Evolutionary conservation across 345 rosid genomes (phyloP).

Genomic region (Acer campestre): DNA sequence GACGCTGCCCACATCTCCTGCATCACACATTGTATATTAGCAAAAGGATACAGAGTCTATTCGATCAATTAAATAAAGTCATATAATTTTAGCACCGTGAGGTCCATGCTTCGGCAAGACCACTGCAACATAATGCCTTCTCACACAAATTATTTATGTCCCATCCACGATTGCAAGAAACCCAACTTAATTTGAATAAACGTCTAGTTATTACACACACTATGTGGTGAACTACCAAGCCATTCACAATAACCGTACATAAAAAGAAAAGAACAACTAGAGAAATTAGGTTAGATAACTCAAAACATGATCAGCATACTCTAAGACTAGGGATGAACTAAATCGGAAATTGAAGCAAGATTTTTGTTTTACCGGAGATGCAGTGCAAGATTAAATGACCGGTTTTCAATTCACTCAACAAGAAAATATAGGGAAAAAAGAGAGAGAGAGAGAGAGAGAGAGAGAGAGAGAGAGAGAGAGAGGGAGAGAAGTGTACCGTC

Average conservation of each 20-base stretch:
- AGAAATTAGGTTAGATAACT: not conserved
- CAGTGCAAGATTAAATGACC: conserved; percentile 1
- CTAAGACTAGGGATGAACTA: not conserved
- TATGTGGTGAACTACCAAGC: no score
- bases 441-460: not conserved
- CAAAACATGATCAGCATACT: not conserved
- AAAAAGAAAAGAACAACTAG: not conserved
- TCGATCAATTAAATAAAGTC: not conserved
- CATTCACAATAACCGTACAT: no score
- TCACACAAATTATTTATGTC: no score
- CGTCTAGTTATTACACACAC: no score
- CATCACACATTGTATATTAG: conserved; percentile 14
- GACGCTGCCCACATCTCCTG: conserved; percentile 95
- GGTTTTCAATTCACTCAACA: not conserved
- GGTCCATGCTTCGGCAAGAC: not conserved
- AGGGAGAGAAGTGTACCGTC: conserved; percentile 57
- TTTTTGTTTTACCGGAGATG: no score
- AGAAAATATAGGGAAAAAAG: not conserved
- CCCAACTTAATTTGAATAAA: no score
- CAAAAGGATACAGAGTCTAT: not conserved
- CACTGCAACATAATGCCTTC: not conserved
- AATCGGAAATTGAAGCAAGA: not conserved
- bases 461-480: not conserved
- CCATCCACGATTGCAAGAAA: no score
- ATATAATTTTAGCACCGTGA: not conserved